Evolutionary conservation across 371 early-diverging fungal species (phyloP).

Genomic region (Mortierella sp.): DNA sequence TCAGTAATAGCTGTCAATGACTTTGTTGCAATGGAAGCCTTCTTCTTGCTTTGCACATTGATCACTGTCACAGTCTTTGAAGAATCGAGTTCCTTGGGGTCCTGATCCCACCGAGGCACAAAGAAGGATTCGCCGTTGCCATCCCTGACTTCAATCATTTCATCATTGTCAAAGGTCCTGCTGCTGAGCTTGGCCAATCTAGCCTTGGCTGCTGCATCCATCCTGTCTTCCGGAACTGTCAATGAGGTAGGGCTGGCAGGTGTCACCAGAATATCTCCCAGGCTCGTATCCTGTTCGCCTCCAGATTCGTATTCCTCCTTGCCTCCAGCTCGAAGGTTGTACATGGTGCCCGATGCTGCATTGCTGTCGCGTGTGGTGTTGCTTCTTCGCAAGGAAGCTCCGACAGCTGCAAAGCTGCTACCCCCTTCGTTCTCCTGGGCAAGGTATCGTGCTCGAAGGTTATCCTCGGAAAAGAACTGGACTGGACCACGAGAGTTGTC

Average conservation of each 20-base stretch:
- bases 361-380: slow-evolving; percentile 41
- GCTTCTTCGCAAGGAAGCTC: slow-evolving; percentile 47
- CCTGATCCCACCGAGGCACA: slow-evolving; percentile 50
- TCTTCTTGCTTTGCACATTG: slow-evolving; percentile 18
- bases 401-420: slow-evolving; percentile 39
- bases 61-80: slow-evolving; percentile 46
- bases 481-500: slow-evolving; percentile 33
- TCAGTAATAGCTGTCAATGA: background rate
- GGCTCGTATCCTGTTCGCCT: slow-evolving; percentile 12
- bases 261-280: background rate
- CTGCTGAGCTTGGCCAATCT: slow-evolving; percentile 41
- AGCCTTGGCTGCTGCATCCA: slow-evolving; percentile 26
- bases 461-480: slow-evolving; percentile 54
- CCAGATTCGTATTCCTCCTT: slow-evolving; percentile 41
- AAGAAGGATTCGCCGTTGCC: slow-evolving; percentile 52
- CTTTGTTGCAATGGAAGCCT: background rate
- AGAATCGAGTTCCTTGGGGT: slow-evolving; percentile 41
- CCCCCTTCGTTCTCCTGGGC: slow-evolving; percentile 38
- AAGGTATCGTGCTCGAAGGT: slow-evolving; percentile 44
- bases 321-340: slow-evolving; percentile 21
- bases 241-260: background rate
- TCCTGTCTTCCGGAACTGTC: slow-evolving; percentile 4
- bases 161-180: slow-evolving; percentile 53
- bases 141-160: slow-evolving; percentile 53
- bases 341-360: background rate